Evolutionary conservation across 352 stramenopile genomes (phyloP).

Genomic region (Phytophthora syringae): DNA sequence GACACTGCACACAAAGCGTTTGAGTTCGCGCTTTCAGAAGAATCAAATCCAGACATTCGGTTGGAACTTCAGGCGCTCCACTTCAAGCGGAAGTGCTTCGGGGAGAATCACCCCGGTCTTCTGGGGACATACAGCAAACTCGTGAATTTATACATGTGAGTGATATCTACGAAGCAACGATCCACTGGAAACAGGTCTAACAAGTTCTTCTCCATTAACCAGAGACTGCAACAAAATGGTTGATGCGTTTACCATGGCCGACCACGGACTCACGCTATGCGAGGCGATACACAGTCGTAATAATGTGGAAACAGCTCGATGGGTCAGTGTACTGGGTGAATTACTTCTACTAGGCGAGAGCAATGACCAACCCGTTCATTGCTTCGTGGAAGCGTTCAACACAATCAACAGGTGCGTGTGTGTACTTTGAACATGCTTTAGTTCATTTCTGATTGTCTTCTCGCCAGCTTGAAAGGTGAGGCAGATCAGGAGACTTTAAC

Average conservation of each 20-base stretch:
- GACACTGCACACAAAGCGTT: conserved; percentile 18
- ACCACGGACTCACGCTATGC: conserved; percentile 50
- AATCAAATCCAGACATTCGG: conserved; percentile 41
- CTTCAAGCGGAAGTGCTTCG: conserved; percentile 53
- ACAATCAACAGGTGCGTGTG: conserved; percentile 41
- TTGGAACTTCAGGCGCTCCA: conserved; percentile 62
- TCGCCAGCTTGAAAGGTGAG: conserved; percentile 42
- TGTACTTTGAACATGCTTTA: no score
- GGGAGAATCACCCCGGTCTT: conserved; percentile 39
- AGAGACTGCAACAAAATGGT: conserved; percentile 33
- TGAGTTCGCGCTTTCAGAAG: conserved; percentile 28
- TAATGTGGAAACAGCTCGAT: conserved; percentile 47
- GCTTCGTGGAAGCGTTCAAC: conserved; percentile 39
- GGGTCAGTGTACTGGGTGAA: conserved; percentile 54
- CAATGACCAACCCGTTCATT: conserved; percentile 43
- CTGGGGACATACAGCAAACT: conserved; percentile 49
- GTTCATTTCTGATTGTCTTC: no score
- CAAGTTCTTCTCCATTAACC: not conserved
- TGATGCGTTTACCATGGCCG: conserved; percentile 41
- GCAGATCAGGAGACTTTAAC: conserved; percentile 34
- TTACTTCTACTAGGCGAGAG: conserved; percentile 38
- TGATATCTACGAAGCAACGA: not conserved
- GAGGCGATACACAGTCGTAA: conserved; percentile 41
- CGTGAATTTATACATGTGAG: conserved; percentile 50
- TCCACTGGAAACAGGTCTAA: not conserved